Percentiles rank a stretch among this genome's conserved stretches.
Evolutionary conservation across 2,329 filamentous ascomycete genomes (phyloP).

Genomic region (Fusarium marasasianum): DNA sequence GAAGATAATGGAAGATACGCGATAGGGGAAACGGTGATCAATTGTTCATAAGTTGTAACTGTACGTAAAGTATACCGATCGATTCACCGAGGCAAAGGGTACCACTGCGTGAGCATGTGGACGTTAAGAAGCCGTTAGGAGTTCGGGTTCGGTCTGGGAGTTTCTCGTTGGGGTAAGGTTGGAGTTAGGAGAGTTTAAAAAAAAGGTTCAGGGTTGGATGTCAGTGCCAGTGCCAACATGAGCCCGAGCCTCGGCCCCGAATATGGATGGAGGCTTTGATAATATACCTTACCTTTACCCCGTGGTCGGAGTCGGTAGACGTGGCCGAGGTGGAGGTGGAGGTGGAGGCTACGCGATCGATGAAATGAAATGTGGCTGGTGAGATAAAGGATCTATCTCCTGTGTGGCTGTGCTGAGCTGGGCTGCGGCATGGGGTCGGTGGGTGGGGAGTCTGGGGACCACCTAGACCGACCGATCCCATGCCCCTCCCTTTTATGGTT

Average conservation of each 20-base stretch:
- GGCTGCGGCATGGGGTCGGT: constrained; percentile 21
- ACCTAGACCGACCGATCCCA: neutral
- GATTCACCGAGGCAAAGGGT: neutral
- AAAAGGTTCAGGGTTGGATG: constrained; percentile 14
- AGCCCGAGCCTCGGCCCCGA: constrained; percentile 25
- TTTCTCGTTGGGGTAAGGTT: constrained; percentile 12
- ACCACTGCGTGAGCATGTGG: constrained; percentile 16
- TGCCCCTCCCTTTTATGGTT: constrained; percentile 21
- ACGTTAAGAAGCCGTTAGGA: constrained; percentile 8
- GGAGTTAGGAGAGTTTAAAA: neutral
- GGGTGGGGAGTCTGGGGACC: neutral
- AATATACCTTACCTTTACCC: constrained; percentile 4
- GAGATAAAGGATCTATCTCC: neutral
- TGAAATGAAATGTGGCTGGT: neutral
- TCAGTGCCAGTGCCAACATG: constrained; percentile 9
- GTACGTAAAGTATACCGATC: neutral
- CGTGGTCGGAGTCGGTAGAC: constrained; percentile 18
- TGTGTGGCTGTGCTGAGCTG: neutral
- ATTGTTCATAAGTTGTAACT: constrained; percentile 25
- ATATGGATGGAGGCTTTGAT: constrained; percentile 23
- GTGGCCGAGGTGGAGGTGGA: constrained; percentile 13
- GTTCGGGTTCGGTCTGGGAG: neutral
- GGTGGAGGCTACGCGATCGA: neutral
- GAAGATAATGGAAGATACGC: neutral
- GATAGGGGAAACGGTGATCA: constrained; percentile 11